Evolutionary conservation across 2,329 filamentous ascomycete species (phyloP).

Genomic region (Coniochaeta hoffmannii): DNA sequence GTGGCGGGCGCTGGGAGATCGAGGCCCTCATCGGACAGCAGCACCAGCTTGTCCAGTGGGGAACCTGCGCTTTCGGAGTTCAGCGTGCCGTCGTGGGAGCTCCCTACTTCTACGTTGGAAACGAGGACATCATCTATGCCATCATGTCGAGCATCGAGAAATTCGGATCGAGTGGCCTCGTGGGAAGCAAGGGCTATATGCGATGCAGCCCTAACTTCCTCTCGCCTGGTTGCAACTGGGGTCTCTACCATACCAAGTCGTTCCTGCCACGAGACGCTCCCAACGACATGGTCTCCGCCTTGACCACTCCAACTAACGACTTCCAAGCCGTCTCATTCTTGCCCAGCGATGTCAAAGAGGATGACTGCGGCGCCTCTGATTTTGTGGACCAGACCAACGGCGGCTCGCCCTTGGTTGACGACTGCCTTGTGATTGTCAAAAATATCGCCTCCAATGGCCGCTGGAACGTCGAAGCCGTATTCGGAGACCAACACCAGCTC

Average conservation of each 20-base stretch:
- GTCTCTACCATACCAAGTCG: slow-evolving; percentile 8
- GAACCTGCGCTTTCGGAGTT: slow-evolving; percentile 25
- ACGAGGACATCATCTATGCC: slow-evolving; percentile 27
- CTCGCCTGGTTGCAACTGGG: slow-evolving; percentile 20
- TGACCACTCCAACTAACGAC: too few relatives aligned
- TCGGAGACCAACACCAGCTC: not conserved
- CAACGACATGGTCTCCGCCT: too few relatives aligned
- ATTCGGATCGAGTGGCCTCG: slow-evolving; percentile 21
- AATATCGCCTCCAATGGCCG: not conserved
- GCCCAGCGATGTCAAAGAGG: too few relatives aligned
- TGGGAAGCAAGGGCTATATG: slow-evolving; percentile 26
- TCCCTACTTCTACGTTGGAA: slow-evolving; percentile 21
- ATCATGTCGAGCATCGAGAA: slow-evolving; percentile 21
- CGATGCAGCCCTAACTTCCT: slow-evolving; percentile 11
- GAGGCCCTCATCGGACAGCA: slow-evolving; percentile 11
- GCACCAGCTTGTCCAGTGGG: slow-evolving; percentile 18
- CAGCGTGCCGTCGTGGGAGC: too few relatives aligned
- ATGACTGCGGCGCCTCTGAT: not conserved
- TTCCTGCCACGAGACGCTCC: too few relatives aligned
- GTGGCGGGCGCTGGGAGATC: slow-evolving; percentile 11
- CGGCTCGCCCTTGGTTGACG: not conserved
- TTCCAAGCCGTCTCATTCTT: too few relatives aligned
- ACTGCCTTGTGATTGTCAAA: not conserved
- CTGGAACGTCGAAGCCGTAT: not conserved
- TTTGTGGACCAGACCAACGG: not conserved